Base-by-base conservation (phyloP, 140 eudicot genomes). In the Cichorium intybus region DNA sequence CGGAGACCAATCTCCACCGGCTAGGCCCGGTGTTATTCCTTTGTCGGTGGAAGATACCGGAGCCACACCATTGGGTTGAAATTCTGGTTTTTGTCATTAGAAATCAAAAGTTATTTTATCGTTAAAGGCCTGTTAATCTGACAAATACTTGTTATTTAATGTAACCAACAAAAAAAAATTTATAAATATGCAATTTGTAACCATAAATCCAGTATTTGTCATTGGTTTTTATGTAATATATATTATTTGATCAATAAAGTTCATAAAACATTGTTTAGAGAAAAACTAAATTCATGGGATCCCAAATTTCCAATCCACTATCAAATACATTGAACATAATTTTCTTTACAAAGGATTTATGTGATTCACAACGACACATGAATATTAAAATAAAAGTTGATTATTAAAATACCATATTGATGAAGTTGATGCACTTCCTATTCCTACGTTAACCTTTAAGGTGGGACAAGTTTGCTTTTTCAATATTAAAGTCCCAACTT, bases 31-130 rank as follows among this genome's bases (percentile, higher is more conserved):
- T 26, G 81, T 63, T 0, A 78, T 1, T 46, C 56, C 81, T 70
- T 79, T 85, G 72, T 69, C 76, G 1, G 81, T 76, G 0, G 84
- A 65, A 20, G 88, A 85, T 62, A 85, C 9, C 0, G 88, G 87
- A 52, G 72, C 81, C 57, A 61, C 67, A 2, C 80, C 88, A 11
- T 80, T 71, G 22, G 86, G 89, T 69, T 83, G 85, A 41, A 48
- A 70, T 20, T 33, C 86, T 80, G 47, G 4, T 49, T 24, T 15
- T 15, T 4, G 18, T 26, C 68, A 51, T 14, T 12, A 50, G 2
- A 52, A 10, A 0, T n/a, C n/a, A 21, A 8, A 50, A 7, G 47
- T 7, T 31, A 31, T 31, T 31, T 7, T 31, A 31, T n/a, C n/a
- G n/a, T n/a, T n/a, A n/a, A n/a, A n/a, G n/a, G n/a, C n/a, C n/a